Evolutionary conservation across 2,329 filamentous ascomycete species (phyloP).

Genomic region (Arthrobotrys entomopaga): DNA sequence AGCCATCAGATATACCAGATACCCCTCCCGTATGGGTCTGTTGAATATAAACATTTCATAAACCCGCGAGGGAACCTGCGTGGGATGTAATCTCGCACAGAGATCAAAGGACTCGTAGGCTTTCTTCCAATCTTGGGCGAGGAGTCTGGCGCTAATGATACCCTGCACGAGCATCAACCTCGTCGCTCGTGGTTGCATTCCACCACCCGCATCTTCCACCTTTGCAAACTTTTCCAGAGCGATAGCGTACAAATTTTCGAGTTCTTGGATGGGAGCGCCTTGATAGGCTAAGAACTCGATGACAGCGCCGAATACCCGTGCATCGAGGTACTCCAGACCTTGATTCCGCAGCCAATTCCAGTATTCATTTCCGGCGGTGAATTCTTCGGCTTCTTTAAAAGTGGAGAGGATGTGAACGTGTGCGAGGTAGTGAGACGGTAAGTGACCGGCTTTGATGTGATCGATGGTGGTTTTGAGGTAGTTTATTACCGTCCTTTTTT

Average conservation of each 20-base stretch:
- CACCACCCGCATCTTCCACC: conserved; percentile 54
- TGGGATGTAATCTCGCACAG: conserved; percentile 65
- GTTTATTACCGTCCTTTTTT: conserved; percentile 39
- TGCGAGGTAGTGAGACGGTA: conserved; percentile 61
- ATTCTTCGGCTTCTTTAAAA: conserved; percentile 64
- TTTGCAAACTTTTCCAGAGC: conserved; percentile 65
- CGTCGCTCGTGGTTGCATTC: conserved; percentile 62
- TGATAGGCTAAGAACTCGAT: conserved; percentile 66
- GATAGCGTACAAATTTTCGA: conserved; percentile 65
- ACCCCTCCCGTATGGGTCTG: conserved; percentile 65
- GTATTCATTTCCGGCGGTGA: conserved; percentile 62
- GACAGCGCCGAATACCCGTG: conserved; percentile 65
- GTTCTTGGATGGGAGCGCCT: conserved; percentile 61
- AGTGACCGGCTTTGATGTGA: conserved; percentile 62
- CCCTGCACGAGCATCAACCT: conserved; percentile 65
- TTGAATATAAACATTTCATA: conserved; percentile 65
- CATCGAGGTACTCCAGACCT: conserved; percentile 63
- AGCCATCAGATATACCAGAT: conserved; percentile 65
- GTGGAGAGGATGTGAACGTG: conserved; percentile 65
- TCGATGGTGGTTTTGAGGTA: conserved; percentile 61
- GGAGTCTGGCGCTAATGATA: conserved; percentile 65
- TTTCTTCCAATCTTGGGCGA: conserved; percentile 64
- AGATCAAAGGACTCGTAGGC: conserved; percentile 67
- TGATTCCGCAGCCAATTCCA: conserved; percentile 66
- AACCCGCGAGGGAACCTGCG: conserved; percentile 62